phyloP scores from a whole-genome alignment of 768 basidiomycete species.

The Phylloporus sp. region DNA sequence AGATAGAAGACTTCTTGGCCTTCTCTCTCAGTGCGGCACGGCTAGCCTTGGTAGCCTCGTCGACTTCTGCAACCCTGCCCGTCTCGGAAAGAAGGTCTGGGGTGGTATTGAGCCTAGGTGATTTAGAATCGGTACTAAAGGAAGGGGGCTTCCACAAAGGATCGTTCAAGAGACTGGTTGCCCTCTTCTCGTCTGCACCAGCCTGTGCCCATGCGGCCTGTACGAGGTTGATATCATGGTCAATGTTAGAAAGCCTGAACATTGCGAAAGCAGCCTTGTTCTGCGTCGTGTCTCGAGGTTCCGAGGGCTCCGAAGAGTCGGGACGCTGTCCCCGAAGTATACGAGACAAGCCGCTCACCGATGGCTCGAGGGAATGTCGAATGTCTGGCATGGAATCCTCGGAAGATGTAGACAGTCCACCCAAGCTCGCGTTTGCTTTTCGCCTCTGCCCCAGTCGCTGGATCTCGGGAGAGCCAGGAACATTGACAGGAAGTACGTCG shows the following conservation, averaged over 20 bases:
- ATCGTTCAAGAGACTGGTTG: slow-evolving; percentile 55
- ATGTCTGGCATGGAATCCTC: slow-evolving; percentile 63
- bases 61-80: slow-evolving; percentile 66
- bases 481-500: slow-evolving; percentile 27
- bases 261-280: slow-evolving; percentile 39
- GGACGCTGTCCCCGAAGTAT: slow-evolving; percentile 47
- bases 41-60: slow-evolving; percentile 65
- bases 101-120: slow-evolving; percentile 2
- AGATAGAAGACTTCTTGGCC: slow-evolving; percentile 79
- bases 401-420: slow-evolving; percentile 53
- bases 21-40: slow-evolving; percentile 65
- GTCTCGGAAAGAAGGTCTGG: slow-evolving; percentile 31
- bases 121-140: slow-evolving; percentile 15
- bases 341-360: slow-evolving; percentile 41
- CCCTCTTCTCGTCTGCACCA: slow-evolving; percentile 54
- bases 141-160: slow-evolving; percentile 45
- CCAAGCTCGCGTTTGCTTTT: slow-evolving; percentile 32
- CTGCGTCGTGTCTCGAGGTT: slow-evolving; percentile 13
- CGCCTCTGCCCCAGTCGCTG: slow-evolving; percentile 49
- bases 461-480: slow-evolving; percentile 56
- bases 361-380: slow-evolving; percentile 35
- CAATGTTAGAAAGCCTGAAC: slow-evolving; percentile 62
- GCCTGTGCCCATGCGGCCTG: slow-evolving; percentile 66
- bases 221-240: slow-evolving; percentile 34
- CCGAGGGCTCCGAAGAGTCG: slow-evolving; percentile 29